Evolutionary conservation across 139 green algal genomes (phyloP), one percentile per base, ranked within the genome.

Genomic region (Desmodesmus armatus): DNA sequence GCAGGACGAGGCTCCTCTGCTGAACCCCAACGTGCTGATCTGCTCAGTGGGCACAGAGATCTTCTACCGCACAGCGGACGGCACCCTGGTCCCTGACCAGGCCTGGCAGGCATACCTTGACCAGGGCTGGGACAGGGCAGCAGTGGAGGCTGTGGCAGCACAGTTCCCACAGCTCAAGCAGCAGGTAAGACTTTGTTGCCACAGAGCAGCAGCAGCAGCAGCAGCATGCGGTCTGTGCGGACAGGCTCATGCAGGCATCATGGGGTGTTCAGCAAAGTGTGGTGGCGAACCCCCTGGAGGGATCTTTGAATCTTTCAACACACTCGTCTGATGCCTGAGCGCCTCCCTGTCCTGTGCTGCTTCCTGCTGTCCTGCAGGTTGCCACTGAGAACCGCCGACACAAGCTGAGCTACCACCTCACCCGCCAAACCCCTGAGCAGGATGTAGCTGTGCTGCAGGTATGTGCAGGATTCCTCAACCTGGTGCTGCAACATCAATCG

Each of bases 1-100:
- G 23, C 92, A 97, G 94, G 87, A 87, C 41, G 89, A 96, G 43
- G 89, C 91, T 23, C 96, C 96, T 11, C 85, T 99, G 69, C 88
- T 97, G 2, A 92, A 83, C 0, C 96, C 96, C 3, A 90, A 96
- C 78, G 88, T 98, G 27, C 88, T 98, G 23, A 95, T 98, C n/a
- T 98, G 96, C 91, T 97, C 93, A 0, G 96, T 99, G 17, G 96
- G 96, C 53, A 98, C 94, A 1, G 96, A 99, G 80, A 96, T 99
- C 29, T 95, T 96, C 53, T 92, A 90, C 63, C 62, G 86, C 27
- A 15, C 29, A 21, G 6, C 84, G 19, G 55, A 67, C 35, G 67
- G 81, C 62, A 55, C 25, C 31, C 66, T 85, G 51, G 29, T 37
- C 62, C 77, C 94, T 6, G 94, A 98, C 70, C 19, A 73, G 0